Percentiles rank a stretch among this genome's conserved stretches.
Conservation (phyloP, 805 yeast species). For the Blastobotrys americana region DNA sequence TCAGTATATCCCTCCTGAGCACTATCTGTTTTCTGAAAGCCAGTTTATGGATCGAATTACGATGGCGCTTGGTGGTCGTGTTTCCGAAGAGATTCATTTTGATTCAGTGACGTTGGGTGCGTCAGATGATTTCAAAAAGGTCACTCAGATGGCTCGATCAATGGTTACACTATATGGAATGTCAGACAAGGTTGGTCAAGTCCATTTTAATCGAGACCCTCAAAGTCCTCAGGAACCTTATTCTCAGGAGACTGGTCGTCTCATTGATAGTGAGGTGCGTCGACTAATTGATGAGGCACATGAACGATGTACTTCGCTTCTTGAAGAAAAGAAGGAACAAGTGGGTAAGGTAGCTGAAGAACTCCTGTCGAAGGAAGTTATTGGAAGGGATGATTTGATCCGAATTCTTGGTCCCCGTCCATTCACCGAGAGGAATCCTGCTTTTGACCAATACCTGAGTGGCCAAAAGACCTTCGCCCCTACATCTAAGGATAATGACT, state of each 20-base stretch:
- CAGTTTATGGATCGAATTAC: conserved; percentile 79
- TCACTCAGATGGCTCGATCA: conserved; percentile 78
- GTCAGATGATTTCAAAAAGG: conserved; percentile 85
- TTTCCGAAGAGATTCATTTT: conserved; percentile 84
- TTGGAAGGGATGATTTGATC: conserved; percentile 75
- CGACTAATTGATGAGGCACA: conserved; percentile 61
- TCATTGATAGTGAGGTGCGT: conserved; percentile 64
- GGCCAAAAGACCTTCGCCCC: no score
- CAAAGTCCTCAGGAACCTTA: conserved; percentile 46
- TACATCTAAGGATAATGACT: no score
- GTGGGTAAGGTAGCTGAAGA: conserved; percentile 70
- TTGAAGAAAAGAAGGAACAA: conserved; percentile 50
- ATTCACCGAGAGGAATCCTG: conserved; percentile 72
- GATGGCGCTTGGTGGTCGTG: conserved; percentile 93
- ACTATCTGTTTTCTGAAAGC: conserved; percentile 65
- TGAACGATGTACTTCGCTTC: conserved; percentile 48
- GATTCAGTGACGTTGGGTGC: conserved; percentile 87
- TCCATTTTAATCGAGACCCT: conserved; percentile 41
- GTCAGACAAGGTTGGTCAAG: conserved; percentile 73
- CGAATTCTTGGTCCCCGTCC: conserved; percentile 71
- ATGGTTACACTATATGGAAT: conserved; percentile 88
- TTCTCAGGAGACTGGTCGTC: conserved; percentile 61
- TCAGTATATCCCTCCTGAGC: conserved; percentile 87
- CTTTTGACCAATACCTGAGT: conserved; percentile 74
- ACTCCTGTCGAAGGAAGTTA: conserved; percentile 63